Evolutionary conservation across 768 basidiomycete species (phyloP).

Genomic region (Mycena filopes): DNA sequence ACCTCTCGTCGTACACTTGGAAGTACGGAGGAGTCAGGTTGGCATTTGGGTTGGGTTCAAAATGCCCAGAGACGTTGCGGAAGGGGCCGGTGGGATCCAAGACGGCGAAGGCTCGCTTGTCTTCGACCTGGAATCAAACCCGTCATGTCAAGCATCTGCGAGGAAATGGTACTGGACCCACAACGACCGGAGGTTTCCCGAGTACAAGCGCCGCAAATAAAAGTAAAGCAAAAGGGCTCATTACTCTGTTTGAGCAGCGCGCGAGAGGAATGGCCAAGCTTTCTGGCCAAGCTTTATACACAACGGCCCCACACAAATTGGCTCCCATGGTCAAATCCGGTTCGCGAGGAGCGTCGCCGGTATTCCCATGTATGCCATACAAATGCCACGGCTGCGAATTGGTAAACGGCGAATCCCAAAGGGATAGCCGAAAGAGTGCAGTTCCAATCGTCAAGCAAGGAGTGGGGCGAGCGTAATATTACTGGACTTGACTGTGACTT

Average conservation of each 20-base stretch:
- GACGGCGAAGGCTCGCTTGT: constrained; percentile 31
- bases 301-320: constrained; percentile 2
- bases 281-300: not conserved
- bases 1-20: constrained; percentile 60
- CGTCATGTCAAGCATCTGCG: not conserved
- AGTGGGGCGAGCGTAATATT: too few relatives aligned
- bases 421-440: not conserved
- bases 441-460: not conserved
- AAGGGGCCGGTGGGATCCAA: constrained; percentile 31
- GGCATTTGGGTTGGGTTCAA: constrained; percentile 63
- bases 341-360: not conserved
- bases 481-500: too few relatives aligned
- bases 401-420: not conserved
- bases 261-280: not conserved
- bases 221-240: not conserved
- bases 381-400: not conserved
- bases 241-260: not conserved
- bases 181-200: constrained; percentile 11
- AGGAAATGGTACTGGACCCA: not conserved
- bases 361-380: constrained; percentile 9
- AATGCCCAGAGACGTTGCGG: constrained; percentile 36
- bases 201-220: not conserved
- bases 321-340: not conserved
- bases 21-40: constrained; percentile 57
- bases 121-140: constrained; percentile 16